These are phyloP conservation scores for Pisolithus marmoratus DNA, from an alignment of 768 basidiomycete genomes.

Conservation along the genomic window DNA sequence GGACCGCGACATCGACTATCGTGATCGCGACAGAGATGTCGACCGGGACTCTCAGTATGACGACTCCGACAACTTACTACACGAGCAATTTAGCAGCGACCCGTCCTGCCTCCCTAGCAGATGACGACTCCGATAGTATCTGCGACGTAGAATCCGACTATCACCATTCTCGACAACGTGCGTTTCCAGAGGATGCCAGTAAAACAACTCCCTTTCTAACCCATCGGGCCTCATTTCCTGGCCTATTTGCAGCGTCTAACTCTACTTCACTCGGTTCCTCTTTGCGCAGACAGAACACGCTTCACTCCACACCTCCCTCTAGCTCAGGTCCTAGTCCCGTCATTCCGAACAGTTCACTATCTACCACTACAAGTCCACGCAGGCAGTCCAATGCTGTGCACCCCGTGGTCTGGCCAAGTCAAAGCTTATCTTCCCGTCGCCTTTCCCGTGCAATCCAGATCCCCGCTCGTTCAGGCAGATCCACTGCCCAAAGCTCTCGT, in stretches of 20 bases:
- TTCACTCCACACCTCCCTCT: conserved; percentile 54
- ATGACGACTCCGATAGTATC: conserved; percentile 78
- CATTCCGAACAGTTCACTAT: conserved; percentile 53
- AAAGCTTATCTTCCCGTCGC: conserved; percentile 63
- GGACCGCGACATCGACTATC: conserved; percentile 49
- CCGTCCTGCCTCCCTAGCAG: conserved; percentile 51
- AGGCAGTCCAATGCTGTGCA: conserved; percentile 49
- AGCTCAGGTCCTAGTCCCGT: conserved; percentile 57
- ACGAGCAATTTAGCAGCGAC: conserved; percentile 60
- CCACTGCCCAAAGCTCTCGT: conserved; percentile 74
- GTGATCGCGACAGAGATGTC: conserved; percentile 37
- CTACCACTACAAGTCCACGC: conserved; percentile 61
- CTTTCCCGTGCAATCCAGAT: conserved; percentile 83
- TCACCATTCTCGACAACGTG: conserved; percentile 71
- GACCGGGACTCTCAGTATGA: conserved; percentile 55
- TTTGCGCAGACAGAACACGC: conserved; percentile 57
- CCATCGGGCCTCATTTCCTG: conserved; percentile 50
- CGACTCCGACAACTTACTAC: conserved; percentile 46
- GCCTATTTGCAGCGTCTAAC: conserved; percentile 58
- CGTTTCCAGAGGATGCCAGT: conserved; percentile 47
- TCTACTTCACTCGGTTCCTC: conserved; percentile 59
- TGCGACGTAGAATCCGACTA: conserved; percentile 67
- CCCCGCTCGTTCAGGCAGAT: conserved; percentile 56
- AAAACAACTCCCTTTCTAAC: conserved; percentile 39
- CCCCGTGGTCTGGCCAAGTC: conserved; percentile 50